phyloP scores from a whole-genome alignment of 2,329 filamentous ascomycete genomes.

The Huntiella omanensis region DNA sequence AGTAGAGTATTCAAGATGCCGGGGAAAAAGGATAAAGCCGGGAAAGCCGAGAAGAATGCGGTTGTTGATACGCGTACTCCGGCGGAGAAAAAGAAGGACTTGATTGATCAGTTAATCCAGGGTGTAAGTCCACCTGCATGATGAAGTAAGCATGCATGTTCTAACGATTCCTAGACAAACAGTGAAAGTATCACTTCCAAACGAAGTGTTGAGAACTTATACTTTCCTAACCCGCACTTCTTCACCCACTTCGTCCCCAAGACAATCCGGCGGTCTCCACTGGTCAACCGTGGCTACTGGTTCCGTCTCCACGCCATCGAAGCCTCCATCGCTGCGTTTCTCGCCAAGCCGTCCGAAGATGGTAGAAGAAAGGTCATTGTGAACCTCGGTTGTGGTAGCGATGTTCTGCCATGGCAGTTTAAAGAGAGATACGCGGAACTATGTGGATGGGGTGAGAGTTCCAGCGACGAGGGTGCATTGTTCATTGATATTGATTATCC shows the following conservation, averaged over 20 bases:
- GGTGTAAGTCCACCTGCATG: conserved; percentile 23
- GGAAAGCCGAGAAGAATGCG: conserved; percentile 1
- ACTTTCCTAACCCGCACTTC: conserved; percentile 64
- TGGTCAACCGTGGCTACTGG: conserved; percentile 84
- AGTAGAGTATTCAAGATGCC: not conserved
- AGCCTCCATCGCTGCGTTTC: conserved; percentile 51
- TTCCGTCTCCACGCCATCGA: conserved; percentile 71
- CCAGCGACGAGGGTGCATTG: conserved; percentile 31
- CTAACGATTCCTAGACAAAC: conserved; percentile 44
- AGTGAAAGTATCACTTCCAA: conserved; percentile 87
- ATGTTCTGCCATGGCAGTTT: conserved; percentile 73
- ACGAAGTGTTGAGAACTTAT: conserved; percentile 75
- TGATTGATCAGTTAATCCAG: conserved; percentile 34
- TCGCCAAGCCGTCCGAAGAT: conserved; percentile 19
- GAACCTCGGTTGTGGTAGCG: conserved; percentile 79
- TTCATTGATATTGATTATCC: conserved; percentile 83
- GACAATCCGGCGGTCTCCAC: conserved; percentile 61
- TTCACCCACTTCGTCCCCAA: conserved; percentile 78
- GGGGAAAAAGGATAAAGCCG: not conserved
- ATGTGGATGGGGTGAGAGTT: not conserved
- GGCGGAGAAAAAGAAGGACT: conserved; percentile 12
- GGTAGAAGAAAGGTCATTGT: conserved; percentile 52
- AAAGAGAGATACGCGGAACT: conserved; percentile 44
- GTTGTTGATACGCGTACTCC: conserved; percentile 1
- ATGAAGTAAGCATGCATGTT: not conserved